A percentile compares a stretch with the other conserved stretches of the same genome.
Evolutionary conservation across 73 alveolate species (phyloP).

Genomic region (Paramecium caudatum): DNA sequence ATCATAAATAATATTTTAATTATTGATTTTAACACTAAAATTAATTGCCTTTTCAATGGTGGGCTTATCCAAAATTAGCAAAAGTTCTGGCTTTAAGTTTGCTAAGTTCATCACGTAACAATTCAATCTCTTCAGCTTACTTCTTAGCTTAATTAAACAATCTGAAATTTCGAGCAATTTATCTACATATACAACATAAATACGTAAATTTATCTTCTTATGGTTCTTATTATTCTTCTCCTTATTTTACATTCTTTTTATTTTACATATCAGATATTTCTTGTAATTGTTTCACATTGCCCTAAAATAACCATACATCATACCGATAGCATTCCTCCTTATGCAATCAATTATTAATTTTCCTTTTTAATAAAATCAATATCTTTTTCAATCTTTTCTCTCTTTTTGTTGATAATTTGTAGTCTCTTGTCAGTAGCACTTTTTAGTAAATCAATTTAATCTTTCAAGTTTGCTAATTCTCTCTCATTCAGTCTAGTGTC

Average conservation of each 20-base stretch:
- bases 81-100: conserved; percentile 75
- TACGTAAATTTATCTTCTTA: conserved; percentile 75
- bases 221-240: conserved; percentile 65
- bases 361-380: conserved; percentile 74
- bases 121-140: conserved; percentile 73
- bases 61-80: conserved; percentile 70
- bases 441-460: conserved; percentile 62
- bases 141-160: conserved; percentile 62
- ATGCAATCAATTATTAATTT: conserved; percentile 60
- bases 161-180: conserved; percentile 58
- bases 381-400: conserved; percentile 70
- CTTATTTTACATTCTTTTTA: conserved; percentile 64
- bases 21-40: no score
- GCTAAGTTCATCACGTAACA: conserved; percentile 68
- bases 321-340: conserved; percentile 69
- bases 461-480: conserved; percentile 62
- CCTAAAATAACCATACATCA: neutral
- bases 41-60: conserved; percentile 17
- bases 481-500: conserved; percentile 76
- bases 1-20: neutral
- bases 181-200: neutral
- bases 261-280: conserved; percentile 70
- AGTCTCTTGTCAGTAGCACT: conserved; percentile 65
- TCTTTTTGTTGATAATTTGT: conserved; percentile 56
- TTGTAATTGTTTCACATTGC: conserved; percentile 71